Evolutionary conservation across 108 stramenopile genomes (phyloP), one percentile per base, ranked within the genome.

Genomic region (Nitzschia putrida): DNA sequence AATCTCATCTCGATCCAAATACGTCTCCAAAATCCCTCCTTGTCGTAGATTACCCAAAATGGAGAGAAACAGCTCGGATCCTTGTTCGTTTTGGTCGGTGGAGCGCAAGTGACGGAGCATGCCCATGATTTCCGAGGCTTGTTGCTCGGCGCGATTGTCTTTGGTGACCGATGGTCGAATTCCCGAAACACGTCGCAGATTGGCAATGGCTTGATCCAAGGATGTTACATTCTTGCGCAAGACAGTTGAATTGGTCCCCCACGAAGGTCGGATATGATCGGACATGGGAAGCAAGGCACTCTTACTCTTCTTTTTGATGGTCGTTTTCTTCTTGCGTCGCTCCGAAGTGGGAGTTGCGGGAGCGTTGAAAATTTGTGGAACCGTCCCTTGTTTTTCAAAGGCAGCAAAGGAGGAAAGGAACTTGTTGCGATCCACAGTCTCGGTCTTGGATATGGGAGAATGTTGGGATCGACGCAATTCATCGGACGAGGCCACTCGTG

Each of bases 351-450:
- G 47, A 18, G n/a, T 49, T 3, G 47, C 18, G 6, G 14, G 14
- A 18, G 47, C 14, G 6, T 18, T 18, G n/a, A 49, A 49, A 5
- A 16, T 49, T 49, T 16, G 47, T 38, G 14, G 26, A 7, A n/a
- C 12, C 39, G 38, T 25, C 7, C 25, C 58, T 59, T 21, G 12
- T 0, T 44, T 45, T 25, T 63, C 61, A 47, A 63, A 63, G 44
- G 44, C 44, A 8, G 61, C 43, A 63, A 63, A 63, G 2, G 61
- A 41, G n/a, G 16, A 7, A 22, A 63, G 43, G 23, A 63, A 63
- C 8, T 47, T 63, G 8, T 47, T 21, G 61, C 61, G 61, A 63
- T 63, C 44, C 43, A 63, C 61, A 3, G 23, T 12, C 40, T 63
- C 61, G 0, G 43, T 20, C 20, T 47, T 12, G 43, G n/a, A 13